A percentile compares a stretch with the other conserved stretches of the same genome.
Evolutionary conservation across 306 rosid species (phyloP).

Genomic region (Sophora flavescens): DNA sequence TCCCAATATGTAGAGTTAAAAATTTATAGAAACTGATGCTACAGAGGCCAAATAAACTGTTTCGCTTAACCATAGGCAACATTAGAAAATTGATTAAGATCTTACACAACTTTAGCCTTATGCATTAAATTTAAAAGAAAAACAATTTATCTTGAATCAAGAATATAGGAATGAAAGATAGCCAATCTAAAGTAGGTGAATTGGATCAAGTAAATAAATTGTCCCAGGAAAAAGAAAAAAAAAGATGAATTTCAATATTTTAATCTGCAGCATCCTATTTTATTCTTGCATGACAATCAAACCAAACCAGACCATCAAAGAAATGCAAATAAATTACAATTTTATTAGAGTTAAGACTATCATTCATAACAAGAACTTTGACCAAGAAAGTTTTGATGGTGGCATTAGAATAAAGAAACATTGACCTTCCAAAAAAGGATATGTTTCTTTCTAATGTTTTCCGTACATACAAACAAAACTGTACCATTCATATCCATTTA

Average conservation of each 20-base stretch:
- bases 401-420: slow-evolving; percentile 33
- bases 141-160: neutral
- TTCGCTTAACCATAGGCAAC: neutral
- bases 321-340: slow-evolving; percentile 30
- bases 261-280: neutral
- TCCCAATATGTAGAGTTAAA: slow-evolving; percentile 31
- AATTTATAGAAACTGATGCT: slow-evolving; percentile 44
- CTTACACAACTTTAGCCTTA: neutral
- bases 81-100: slow-evolving; percentile 30
- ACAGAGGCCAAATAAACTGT: slow-evolving; percentile 30
- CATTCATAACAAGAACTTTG: slow-evolving; percentile 24
- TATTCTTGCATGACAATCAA: slow-evolving; percentile 20
- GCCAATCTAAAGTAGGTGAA: neutral
- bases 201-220: neutral
- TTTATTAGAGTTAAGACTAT: neutral
- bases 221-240: neutral
- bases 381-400: slow-evolving; percentile 31
- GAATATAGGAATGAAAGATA: neutral
- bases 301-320: slow-evolving; percentile 37
- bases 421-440: neutral
- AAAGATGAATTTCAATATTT: slow-evolving; percentile 39
- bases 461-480: neutral
- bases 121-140: slow-evolving; percentile 8
- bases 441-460: neutral
- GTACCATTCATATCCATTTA: slow-evolving; percentile 21